These are phyloP conservation scores for Cladosporium sp. DNA, from an alignment of 2,329 filamentous ascomycete genomes.

Conservation along the genomic window DNA sequence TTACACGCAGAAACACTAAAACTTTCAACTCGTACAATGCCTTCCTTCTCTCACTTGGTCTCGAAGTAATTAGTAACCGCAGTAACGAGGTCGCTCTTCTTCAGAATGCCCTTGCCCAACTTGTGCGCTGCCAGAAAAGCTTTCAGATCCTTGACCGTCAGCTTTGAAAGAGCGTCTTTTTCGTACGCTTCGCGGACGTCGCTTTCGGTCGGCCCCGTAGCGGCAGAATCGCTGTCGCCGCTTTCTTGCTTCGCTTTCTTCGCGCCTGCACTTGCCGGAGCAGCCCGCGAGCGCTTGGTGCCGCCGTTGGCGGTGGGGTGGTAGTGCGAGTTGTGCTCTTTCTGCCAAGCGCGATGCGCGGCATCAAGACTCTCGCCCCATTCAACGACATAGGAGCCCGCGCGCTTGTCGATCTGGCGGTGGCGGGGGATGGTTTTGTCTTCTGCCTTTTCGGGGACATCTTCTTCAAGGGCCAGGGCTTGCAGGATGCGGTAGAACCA, in stretches of 20 bases:
- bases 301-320: conserved; percentile 44
- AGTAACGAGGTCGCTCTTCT: conserved; percentile 39
- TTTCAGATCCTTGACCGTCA: conserved; percentile 37
- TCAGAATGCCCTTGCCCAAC: conserved; percentile 25
- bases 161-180: conserved; percentile 46
- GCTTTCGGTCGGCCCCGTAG: conserved; percentile 42
- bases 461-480: conserved; percentile 86
- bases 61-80: conserved; percentile 38
- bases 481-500: conserved; percentile 98
- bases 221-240: conserved; percentile 30
- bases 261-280: conserved; percentile 23
- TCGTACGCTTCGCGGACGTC: conserved; percentile 48
- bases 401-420: conserved; percentile 85
- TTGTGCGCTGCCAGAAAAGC: conserved; percentile 34
- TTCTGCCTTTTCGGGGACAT: conserved; percentile 70
- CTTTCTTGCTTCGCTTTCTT: conserved; percentile 50
- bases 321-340: conserved; percentile 36
- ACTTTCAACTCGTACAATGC: not conserved
- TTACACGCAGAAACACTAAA: not conserved
- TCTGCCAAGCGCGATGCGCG: conserved; percentile 50
- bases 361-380: conserved; percentile 71
- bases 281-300: conserved; percentile 45
- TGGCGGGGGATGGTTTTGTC: conserved; percentile 85
- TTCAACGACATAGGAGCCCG: conserved; percentile 73
- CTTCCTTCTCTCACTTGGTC: conserved; percentile 28